Percentiles rank a stretch among this genome's conserved stretches.
These are phyloP conservation scores for Acrodontium crateriforme DNA, from an alignment of 2,329 filamentous ascomycete species.

Conservation along the genomic window DNA sequence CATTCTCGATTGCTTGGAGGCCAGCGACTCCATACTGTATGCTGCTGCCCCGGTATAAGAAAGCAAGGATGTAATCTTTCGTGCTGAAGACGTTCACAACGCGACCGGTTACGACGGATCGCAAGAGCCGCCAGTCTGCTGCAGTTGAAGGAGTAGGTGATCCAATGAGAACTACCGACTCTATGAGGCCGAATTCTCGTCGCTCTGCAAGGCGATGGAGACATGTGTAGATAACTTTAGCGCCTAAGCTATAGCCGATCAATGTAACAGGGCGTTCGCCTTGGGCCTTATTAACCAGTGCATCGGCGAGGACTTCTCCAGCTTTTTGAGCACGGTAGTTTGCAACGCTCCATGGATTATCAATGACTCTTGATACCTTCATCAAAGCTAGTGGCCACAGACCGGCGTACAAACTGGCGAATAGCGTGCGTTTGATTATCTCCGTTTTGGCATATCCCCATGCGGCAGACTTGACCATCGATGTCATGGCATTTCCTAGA, in stretches of 20 bases:
- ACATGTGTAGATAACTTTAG: slow-evolving; percentile 62
- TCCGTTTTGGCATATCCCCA: slow-evolving; percentile 64
- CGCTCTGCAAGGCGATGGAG: slow-evolving; percentile 63
- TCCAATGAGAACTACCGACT: slow-evolving; percentile 72
- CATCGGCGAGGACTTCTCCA: slow-evolving; percentile 27
- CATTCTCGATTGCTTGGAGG: slow-evolving; percentile 55
- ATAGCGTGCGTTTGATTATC: slow-evolving; percentile 50
- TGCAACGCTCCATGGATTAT: slow-evolving; percentile 28
- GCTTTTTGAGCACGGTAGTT: slow-evolving; percentile 25
- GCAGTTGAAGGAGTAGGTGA: slow-evolving; percentile 60
- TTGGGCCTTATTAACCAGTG: slow-evolving; percentile 27
- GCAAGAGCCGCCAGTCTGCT: slow-evolving; percentile 61
- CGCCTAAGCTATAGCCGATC: slow-evolving; percentile 27
- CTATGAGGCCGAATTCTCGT: slow-evolving; percentile 68
- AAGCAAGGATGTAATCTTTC: slow-evolving; percentile 76
- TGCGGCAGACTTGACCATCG: slow-evolving; percentile 64
- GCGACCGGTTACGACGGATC: slow-evolving; percentile 64
- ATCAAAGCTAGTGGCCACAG: slow-evolving; percentile 36
- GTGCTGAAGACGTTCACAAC: slow-evolving; percentile 80
- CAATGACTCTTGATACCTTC: slow-evolving; percentile 29
- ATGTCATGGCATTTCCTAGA: slow-evolving; percentile 63
- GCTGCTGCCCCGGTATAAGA: slow-evolving; percentile 73
- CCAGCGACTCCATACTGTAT: slow-evolving; percentile 75
- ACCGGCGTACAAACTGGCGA: slow-evolving; percentile 32
- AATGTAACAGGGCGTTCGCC: slow-evolving; percentile 27